Evolutionary conservation across 192 early-diverging fungal species (phyloP).

Genomic region (Coemansia sp.): DNA sequence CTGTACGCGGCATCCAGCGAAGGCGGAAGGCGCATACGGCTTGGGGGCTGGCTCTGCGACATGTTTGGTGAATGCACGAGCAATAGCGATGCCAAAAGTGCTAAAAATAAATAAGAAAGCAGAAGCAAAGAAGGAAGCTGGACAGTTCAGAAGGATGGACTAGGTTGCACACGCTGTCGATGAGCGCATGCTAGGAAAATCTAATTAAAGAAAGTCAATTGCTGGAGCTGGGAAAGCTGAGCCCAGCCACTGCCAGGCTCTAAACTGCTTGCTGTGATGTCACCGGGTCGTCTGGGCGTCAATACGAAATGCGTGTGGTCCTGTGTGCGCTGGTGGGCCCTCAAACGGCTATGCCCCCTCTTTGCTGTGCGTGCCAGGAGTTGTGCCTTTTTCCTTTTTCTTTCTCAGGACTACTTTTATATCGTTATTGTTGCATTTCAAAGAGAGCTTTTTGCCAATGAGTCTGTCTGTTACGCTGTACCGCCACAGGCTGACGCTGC

Average conservation of each 20-base stretch:
- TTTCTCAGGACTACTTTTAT: too few species aligned
- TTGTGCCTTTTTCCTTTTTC: too few species aligned
- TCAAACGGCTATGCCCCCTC: too few species aligned
- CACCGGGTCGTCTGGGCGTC: too few species aligned
- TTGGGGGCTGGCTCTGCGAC: constrained; percentile 36
- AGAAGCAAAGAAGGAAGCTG: not conserved
- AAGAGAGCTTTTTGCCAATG: constrained; percentile 6
- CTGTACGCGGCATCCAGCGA: constrained; percentile 62
- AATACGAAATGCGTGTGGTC: too few species aligned
- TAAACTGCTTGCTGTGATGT: too few species aligned
- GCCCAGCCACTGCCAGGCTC: too few species aligned
- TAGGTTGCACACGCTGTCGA: not conserved
- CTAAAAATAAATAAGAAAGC: not conserved
- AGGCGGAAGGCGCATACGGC: constrained; percentile 57
- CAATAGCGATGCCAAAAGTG: not conserved
- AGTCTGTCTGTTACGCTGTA: constrained; percentile 31
- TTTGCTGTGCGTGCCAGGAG: too few species aligned
- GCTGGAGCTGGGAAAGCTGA: too few species aligned
- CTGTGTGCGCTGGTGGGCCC: too few species aligned
- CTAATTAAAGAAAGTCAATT: not conserved
- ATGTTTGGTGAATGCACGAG: not conserved
- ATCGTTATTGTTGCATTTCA: not conserved
- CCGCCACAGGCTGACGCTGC: constrained; percentile 23
- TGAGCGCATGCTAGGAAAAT: not conserved
- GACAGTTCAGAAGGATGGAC: not conserved